Percentiles rank a stretch among this genome's conserved stretches.
Conservation (phyloP, 73 alveolate genomes). For the Diophrys sp. region DNA sequence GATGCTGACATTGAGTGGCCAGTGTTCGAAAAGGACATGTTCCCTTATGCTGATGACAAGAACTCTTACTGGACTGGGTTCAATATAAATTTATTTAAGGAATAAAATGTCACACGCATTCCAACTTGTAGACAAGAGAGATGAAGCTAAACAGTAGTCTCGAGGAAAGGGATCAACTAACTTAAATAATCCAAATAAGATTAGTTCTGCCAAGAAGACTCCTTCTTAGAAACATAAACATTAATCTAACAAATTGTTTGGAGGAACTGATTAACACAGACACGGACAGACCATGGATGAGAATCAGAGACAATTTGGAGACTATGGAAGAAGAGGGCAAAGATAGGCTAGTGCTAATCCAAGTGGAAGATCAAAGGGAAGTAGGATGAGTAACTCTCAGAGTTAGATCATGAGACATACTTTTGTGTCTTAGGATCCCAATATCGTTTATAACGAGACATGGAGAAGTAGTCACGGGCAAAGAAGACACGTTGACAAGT, state of each 20-base stretch:
- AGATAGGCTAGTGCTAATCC: neutral
- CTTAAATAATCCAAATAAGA: too few species aligned
- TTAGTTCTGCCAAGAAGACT: neutral
- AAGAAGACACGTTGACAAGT: slow-evolving; percentile 16
- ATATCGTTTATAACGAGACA: neutral
- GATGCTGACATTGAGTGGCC: slow-evolving; percentile 68
- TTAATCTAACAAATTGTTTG: neutral
- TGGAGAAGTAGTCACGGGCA: neutral
- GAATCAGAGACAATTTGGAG: too few species aligned
- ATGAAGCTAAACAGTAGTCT: neutral
- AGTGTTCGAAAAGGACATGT: slow-evolving; percentile 67
- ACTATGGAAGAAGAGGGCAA: neutral
- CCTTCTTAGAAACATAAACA: neutral
- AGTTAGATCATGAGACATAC: neutral
- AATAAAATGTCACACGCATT: neutral
- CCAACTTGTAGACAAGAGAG: neutral
- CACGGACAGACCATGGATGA: neutral
- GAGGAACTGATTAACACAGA: neutral
- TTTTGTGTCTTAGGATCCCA: neutral
- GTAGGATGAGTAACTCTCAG: neutral
- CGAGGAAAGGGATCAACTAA: neutral
- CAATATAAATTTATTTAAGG: too few species aligned
- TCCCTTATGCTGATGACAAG: slow-evolving; percentile 73
- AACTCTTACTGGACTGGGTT: slow-evolving; percentile 93
- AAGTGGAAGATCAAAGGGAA: neutral